Evolutionary conservation across 345 rosid genomes (phyloP), one percentile per base, ranked within the genome.

Genomic region (Leavenworthia alabamica): DNA sequence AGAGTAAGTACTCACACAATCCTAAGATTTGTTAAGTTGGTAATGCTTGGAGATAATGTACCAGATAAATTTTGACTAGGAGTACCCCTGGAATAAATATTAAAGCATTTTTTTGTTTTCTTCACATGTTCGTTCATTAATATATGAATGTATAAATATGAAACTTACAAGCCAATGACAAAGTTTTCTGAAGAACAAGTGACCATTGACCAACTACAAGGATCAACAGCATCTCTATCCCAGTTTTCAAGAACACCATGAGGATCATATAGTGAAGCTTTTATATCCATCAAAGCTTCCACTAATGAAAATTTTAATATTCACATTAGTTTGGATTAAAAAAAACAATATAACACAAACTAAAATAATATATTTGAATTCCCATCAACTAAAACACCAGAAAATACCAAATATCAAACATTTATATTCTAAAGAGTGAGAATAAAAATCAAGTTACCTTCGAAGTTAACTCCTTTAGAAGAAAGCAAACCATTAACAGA

Each of bases 131-230:
- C 8, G n/a, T 13, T 15, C 16, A 50, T 70, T 23, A 41, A 31
- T 17, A 45, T 4, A 43, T 16, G 20, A 16, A n/a, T 43, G 57
- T 37, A 27, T 26, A 53, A 16, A 28, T 7, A 40, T 26, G 45
- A 59, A 44, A 73, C 90, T 82, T 63, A 89, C 96, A 89, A 74
- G 83, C 91, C 89, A 78, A 84, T 76, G 72, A 89, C 96, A 17
- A 89, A 77, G 75, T 77, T 70, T 41, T 86, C 86, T 14, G 82
- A 47, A 46, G 96, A 86, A 64, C 96, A 89, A 71, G 96, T 89
- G 44, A 89, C 82, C 96, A 89, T 89, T n/a, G 94, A 74, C 96
- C 96, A 89, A 77, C 94, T 84, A 76, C 96, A 89, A 17, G 96
- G 96, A 82, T 89, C 96, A 75, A 89, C 96, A 73, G 96, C 89